Conservation (phyloP, 2,329 filamentous ascomycete genomes). For the Ophiobolus disseminans region DNA sequence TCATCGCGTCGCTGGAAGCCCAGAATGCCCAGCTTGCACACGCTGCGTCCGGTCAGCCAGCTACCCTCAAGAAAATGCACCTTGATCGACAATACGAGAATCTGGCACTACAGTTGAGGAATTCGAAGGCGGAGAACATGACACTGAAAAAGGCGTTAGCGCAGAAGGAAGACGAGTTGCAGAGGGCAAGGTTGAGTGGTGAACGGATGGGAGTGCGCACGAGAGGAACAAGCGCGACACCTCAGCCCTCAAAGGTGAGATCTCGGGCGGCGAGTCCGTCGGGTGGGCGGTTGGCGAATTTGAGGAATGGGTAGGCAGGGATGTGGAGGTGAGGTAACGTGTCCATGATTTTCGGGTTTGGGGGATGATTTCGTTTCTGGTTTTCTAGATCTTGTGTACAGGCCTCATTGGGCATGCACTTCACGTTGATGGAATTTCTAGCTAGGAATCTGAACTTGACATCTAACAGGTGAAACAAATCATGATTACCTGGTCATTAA, state of each 20-base stretch:
- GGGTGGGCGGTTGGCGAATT: conserved; percentile 27
- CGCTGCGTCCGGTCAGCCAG: conserved; percentile 25
- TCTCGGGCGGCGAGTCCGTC: conserved; percentile 40
- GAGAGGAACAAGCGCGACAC: conserved; percentile 36
- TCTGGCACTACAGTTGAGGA: conserved; percentile 12
- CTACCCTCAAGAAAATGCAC: conserved; percentile 27
- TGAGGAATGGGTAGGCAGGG: conserved; percentile 28
- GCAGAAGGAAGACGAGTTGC: conserved; percentile 33
- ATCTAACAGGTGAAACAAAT: no score
- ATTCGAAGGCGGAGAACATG: conserved; percentile 13
- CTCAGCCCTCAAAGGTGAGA: conserved; percentile 32
- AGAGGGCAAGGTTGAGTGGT: conserved; percentile 19
- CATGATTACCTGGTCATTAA: no score
- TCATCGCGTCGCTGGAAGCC: conserved; percentile 20
- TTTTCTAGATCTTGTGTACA: no score
- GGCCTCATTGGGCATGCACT: no score
- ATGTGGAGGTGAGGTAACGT: background rate
- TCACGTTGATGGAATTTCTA: no score
- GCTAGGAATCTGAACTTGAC: no score
- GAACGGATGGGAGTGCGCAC: conserved; percentile 36
- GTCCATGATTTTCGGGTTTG: no score
- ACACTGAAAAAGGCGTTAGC: conserved; percentile 22
- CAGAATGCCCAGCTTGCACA: conserved; percentile 21
- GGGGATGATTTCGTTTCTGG: no score
- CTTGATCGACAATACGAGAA: conserved; percentile 19